Evolutionary conservation across 2,329 filamentous ascomycete genomes (phyloP), one percentile per base, ranked within the genome.

Genomic region (Blastomyces percursus): DNA sequence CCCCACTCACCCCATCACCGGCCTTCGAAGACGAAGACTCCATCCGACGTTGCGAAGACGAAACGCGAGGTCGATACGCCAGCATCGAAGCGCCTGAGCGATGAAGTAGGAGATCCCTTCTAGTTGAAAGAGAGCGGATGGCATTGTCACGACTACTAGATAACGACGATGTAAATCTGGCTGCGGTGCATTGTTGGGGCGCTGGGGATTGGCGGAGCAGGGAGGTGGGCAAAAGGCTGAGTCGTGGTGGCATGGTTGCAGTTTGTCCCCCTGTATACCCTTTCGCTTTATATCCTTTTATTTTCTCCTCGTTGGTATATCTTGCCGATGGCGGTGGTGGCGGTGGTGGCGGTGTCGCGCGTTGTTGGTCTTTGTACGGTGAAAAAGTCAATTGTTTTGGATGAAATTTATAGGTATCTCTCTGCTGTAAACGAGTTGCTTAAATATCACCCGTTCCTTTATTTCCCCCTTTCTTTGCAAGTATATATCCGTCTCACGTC

Each of bases 201-300:
- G 69, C 68, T 19, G 69, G 65, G 21, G 72, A 69, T 65, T 71
- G 71, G 65, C 72, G 73, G 60, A 76, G 63, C 57, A 68, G 68
- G n/a, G 70, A 69, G 27, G 48, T 69, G 54, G 71, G 69, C 50
- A 69, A 68, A 21, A 70, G 66, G 21, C 71, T 81, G 67, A 83
- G 73, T 73, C 82, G 78, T 63, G 83, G 79, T 68, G 83, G 79
- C 84, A 86, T 86, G 62, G 64, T 73, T 56, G 44, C 66, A 19
- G 54, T 56, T 60, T 52, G 16, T 38, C 27, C 14, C 14, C 42
- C 24, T 46, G n/a, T 40, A 42, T 59, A 35, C 21, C 24, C 12
- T 16, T 24, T 59, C 52, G 24, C 5, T 35, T 14, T 30, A 30
- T 30, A 2, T n/a, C 35, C 24, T 24, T n/a, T 35, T 16, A 35